Base-by-base conservation (phyloP, 1,284 basidiomycete genomes). In the Gymnopus androsaceus region DNA sequence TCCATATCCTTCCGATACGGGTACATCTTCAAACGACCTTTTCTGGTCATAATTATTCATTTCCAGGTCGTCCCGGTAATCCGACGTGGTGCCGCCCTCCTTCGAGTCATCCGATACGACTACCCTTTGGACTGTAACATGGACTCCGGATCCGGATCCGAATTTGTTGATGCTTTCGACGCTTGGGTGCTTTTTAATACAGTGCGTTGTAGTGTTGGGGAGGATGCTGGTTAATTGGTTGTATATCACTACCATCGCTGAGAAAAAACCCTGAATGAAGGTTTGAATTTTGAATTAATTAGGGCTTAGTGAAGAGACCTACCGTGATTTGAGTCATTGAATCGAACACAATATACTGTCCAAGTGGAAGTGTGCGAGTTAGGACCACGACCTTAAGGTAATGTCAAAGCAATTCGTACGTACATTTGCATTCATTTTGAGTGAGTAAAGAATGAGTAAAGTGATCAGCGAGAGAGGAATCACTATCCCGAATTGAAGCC, bases 351-450 rank as follows among this genome's bases (percentile, higher is more conserved):
- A 48, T 48, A 9, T 36, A 48, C 46, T 48, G 4, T 17, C 5
- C 14, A 17, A 23, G 7, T n/a, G n/a, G n/a, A 38, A 38, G 9
- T 9, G 23, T 45, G 42, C 17, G 5, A 48, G 33, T 23, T n/a
- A 15, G 17, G n/a, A 5, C 36, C 19, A 11, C 19, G 19, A 38
- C n/a, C 33, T 34, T 46, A 17, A 25, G n/a, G 12, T 25, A 28
- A 2, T 45, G 23, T 12, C 1, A 3, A 12, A 31, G 28, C 7
- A 9, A 19, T n/a, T n/a, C 14, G 12, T 15, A 17, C 31, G 3
- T 34, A 48, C 46, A 8, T 36, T 48, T 12, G 46, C 46, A 23
- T 48, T 48, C 46, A 48, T 48, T 15, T 48, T 48, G 2, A 48
- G 46, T 9, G 46, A 33, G 25, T 48, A 48, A 19, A 48, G 33